Evolutionary conservation across 768 basidiomycete genomes (phyloP), one percentile per base, ranked within the genome.

Genomic region (Serendipita sp.): DNA sequence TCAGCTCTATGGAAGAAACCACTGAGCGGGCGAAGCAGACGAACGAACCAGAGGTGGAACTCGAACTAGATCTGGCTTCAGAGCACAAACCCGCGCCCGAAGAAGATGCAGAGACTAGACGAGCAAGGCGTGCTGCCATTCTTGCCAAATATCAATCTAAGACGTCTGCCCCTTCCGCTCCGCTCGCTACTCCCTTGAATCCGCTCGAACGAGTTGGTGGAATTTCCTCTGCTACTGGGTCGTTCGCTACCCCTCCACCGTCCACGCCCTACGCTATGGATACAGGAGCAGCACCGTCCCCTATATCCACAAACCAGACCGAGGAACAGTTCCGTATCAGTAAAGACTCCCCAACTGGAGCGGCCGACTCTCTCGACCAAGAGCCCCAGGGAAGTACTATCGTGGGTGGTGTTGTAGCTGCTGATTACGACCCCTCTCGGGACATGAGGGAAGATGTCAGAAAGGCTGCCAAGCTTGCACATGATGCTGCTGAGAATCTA

Each of bases 391-490:
- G 73, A 36, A 77, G 78, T 60, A 77, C 74, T 44, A 76, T 75
- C 64, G 78, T 72, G 38, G 84, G 87, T 68, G 88, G 91, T 70
- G 78, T 96, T 48, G 88, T 85, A 35, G 94, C 94, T 23, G 94
- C 92, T 51, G 94, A 97, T 74, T 96, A 96, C 74, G 89, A 97
- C 72, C 85, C 87, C 38, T 84, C 80, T 68, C 72, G 86, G 68
- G 95, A 97, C 75, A 81, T 87, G 28, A 80, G 86, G 28, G 89
- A 90, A 67, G 89, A 91, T 67, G 84, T 84, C 66, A 83, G 83
- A 68, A 82, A 86, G 18, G 80, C 84, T 36, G 77, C 81, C 71
- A 70, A 76, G 68, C 73, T 76, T 32, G 74, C 67, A 54, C 65
- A 66, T 62, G 68, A 69, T 34, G 63, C 63, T 11, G 63, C 36